These are phyloP conservation scores for Thraustotheca clavata DNA, from an alignment of 352 stramenopile species.

Conservation along the genomic window DNA sequence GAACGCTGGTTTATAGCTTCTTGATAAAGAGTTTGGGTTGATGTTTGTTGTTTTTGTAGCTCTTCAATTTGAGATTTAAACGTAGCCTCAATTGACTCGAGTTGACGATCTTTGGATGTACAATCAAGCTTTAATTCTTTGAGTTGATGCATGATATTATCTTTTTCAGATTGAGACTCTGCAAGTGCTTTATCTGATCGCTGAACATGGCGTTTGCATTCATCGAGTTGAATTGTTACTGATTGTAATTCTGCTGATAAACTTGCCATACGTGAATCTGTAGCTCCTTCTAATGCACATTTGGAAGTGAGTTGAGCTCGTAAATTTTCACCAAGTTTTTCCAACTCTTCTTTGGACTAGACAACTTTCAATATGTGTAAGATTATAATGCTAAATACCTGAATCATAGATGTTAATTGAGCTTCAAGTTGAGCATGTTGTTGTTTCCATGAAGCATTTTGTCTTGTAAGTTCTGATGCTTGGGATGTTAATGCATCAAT, in stretches of 20 bases:
- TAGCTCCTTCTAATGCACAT: slow-evolving; percentile 46
- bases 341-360: slow-evolving; percentile 57
- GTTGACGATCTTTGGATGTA: not conserved
- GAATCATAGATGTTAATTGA: slow-evolving; percentile 36
- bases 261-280: slow-evolving; percentile 59
- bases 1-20: not conserved
- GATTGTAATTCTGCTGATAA: slow-evolving; percentile 66
- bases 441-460: slow-evolving; percentile 40
- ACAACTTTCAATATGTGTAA: slow-evolving; percentile 29
- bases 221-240: slow-evolving; percentile 64
- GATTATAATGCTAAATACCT: slow-evolving; percentile 27
- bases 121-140: slow-evolving; percentile 8
- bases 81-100: slow-evolving; percentile 12
- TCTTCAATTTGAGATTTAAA: slow-evolving; percentile 1
- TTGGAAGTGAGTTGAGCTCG: slow-evolving; percentile 52
- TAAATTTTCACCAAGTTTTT: slow-evolving; percentile 47
- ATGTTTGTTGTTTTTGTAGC: not conserved
- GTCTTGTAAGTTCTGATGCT: slow-evolving; percentile 42
- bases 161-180: slow-evolving; percentile 1
- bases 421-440: slow-evolving; percentile 33
- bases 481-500: slow-evolving; percentile 25
- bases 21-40: not conserved
- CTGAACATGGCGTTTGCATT: slow-evolving; percentile 55
- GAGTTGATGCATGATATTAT: not conserved
- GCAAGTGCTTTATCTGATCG: slow-evolving; percentile 12